These are phyloP conservation scores for Lepiota venenata DNA, from an alignment of 768 basidiomycete species.

Conservation along the genomic window DNA sequence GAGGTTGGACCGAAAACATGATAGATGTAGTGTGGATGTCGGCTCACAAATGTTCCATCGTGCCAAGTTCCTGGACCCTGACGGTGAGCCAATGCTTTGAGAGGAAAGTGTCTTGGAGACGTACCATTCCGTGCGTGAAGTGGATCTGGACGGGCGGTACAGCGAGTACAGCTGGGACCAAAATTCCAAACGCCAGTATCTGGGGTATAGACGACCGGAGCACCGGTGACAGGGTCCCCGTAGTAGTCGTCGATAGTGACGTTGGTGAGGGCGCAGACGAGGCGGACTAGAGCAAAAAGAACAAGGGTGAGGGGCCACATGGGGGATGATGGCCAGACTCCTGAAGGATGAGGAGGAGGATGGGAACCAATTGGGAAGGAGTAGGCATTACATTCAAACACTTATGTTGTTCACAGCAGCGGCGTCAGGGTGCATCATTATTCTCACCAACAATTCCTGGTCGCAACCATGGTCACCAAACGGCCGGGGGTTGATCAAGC, in stretches of 20 bases:
- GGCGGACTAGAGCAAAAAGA: neutral
- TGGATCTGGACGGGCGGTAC: neutral
- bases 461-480: constrained; percentile 9
- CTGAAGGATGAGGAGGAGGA: neutral
- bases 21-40: neutral
- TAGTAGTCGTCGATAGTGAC: constrained; percentile 2
- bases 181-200: neutral
- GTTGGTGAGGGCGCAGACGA: neutral
- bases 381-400: neutral
- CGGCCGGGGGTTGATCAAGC: constrained; percentile 1
- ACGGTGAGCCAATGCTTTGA: neutral
- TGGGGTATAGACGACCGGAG: neutral
- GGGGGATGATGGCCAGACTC: neutral
- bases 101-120: neutral
- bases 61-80: constrained; percentile 3
- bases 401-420: neutral
- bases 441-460: constrained; percentile 10
- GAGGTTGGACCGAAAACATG: neutral
- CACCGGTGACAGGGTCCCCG: neutral
- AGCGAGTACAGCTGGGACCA: neutral
- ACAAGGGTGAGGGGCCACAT: constrained; percentile 1
- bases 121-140: neutral
- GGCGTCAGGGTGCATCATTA: neutral
- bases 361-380: neutral
- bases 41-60: neutral